A percentile compares a stretch with the other conserved stretches of the same genome.
phyloP scores from a whole-genome alignment of 768 basidiomycete genomes.

The Hygrophoropsis aurantiaca region DNA sequence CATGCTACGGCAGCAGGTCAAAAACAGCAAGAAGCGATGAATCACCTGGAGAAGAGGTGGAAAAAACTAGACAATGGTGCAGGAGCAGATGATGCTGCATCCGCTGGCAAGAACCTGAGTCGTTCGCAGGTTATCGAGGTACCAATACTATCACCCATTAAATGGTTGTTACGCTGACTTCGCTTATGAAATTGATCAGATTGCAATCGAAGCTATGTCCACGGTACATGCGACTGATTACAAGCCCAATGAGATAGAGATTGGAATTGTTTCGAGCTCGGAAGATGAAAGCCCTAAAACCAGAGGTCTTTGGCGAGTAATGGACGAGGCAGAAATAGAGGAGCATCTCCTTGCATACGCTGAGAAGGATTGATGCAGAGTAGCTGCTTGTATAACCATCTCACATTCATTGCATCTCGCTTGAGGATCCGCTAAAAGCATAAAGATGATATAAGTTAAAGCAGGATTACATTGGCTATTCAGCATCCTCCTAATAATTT shows the following conservation, averaged over 20 bases:
- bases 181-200: constrained; percentile 43
- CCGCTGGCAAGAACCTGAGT: constrained; percentile 71
- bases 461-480: neutral
- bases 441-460: neutral
- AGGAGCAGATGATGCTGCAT: constrained; percentile 76
- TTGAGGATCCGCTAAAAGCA: neutral
- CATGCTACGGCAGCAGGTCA: constrained; percentile 95
- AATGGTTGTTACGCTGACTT: constrained; percentile 1
- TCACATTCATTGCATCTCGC: neutral
- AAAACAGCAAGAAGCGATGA: constrained; percentile 99
- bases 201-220: constrained; percentile 94
- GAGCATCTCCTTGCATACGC: constrained; percentile 80
- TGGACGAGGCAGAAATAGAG: constrained; percentile 78
- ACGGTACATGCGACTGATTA: constrained; percentile 95
- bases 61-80: constrained; percentile 84
- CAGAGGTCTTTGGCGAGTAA: constrained; percentile 75
- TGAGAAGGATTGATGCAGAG: constrained; percentile 71
- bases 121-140: constrained; percentile 90
- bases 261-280: constrained; percentile 83
- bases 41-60: constrained; percentile 98
- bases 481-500: constrained; percentile 11
- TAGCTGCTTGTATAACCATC: constrained; percentile 1
- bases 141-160: constrained; percentile 17
- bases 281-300: constrained; percentile 73
- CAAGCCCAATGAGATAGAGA: constrained; percentile 94